Evolutionary conservation across 306 rosid species (phyloP).

Genomic region (Fagus sylvatica): DNA sequence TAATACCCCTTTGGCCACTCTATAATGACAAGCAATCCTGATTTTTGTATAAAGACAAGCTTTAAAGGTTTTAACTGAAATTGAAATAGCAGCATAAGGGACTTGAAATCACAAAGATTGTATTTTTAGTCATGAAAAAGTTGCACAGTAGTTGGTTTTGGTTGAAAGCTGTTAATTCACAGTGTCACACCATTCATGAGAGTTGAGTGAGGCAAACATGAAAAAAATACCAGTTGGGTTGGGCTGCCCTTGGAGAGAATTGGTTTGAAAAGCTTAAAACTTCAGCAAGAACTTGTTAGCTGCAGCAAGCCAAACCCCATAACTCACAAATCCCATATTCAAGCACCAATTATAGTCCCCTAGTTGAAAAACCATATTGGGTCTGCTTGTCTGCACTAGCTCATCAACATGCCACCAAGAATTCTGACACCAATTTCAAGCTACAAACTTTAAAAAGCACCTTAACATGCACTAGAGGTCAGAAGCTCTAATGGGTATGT

Average conservation of each 20-base stretch:
- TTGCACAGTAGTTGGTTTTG: conserved; percentile 1
- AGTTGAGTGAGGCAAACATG: conserved; percentile 10
- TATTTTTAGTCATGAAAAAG: conserved; percentile 20
- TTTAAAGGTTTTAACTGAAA: too few species aligned
- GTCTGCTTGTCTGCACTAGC: conserved; percentile 6
- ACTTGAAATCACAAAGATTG: conserved; percentile 17
- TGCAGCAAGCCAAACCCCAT: background rate
- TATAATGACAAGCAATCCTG: conserved; percentile 22
- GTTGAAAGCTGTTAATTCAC: background rate
- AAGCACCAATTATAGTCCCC: conserved; percentile 19
- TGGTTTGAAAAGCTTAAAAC: conserved; percentile 23
- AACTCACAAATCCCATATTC: conserved; percentile 11
- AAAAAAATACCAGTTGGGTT: conserved; percentile 29
- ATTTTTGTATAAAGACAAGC: too few species aligned
- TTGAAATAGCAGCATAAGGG: conserved; percentile 5
- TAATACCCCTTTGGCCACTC: conserved; percentile 21
- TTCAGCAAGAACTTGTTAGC: background rate
- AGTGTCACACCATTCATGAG: conserved; percentile 11
- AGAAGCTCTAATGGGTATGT: conserved; percentile 7
- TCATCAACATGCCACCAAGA: conserved; percentile 13
- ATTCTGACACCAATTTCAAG: conserved; percentile 21
- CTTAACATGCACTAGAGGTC: background rate
- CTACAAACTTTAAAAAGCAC: conserved; percentile 2
- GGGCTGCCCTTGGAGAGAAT: conserved; percentile 21
- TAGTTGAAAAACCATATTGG: conserved; percentile 23